Percentiles rank a stretch among this genome's conserved stretches.
Evolutionary conservation across 345 rosid species (phyloP).

Genomic region (Eucalyptus polybractea): DNA sequence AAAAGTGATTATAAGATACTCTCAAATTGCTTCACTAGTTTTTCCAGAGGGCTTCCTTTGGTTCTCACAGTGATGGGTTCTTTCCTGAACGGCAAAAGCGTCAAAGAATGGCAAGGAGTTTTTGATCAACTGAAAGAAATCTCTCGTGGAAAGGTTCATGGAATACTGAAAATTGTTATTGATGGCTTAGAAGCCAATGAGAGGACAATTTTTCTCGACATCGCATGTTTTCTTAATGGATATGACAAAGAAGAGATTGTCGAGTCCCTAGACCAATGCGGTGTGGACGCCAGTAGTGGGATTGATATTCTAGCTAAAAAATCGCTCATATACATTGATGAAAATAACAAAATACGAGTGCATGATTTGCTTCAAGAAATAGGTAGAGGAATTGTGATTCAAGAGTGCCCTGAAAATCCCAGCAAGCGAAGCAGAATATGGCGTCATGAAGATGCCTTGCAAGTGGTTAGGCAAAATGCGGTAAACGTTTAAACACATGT

Average conservation of each 20-base stretch:
- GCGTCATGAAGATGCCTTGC: neutral
- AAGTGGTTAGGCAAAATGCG: neutral
- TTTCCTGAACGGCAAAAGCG: neutral
- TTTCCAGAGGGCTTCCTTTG: neutral
- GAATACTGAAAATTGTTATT: neutral
- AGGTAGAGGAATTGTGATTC: neutral
- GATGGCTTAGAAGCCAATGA: neutral
- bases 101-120: neutral
- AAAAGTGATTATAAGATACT: neutral
- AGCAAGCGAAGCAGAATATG: neutral
- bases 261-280: neutral
- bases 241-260: neutral
- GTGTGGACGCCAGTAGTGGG: fast-evolving
- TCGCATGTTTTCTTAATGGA: neutral
- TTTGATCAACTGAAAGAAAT: neutral
- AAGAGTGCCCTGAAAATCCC: neutral
- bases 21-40: neutral
- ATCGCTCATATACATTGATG: neutral
- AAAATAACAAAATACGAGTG: neutral
- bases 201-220: neutral
- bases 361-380: neutral
- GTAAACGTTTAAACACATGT: neutral
- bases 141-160: neutral
- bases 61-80: neutral
- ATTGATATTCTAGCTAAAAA: neutral